Evolutionary conservation across 2,329 filamentous ascomycete species (phyloP).

Genomic region (Alternaria novae-zelandiae): DNA sequence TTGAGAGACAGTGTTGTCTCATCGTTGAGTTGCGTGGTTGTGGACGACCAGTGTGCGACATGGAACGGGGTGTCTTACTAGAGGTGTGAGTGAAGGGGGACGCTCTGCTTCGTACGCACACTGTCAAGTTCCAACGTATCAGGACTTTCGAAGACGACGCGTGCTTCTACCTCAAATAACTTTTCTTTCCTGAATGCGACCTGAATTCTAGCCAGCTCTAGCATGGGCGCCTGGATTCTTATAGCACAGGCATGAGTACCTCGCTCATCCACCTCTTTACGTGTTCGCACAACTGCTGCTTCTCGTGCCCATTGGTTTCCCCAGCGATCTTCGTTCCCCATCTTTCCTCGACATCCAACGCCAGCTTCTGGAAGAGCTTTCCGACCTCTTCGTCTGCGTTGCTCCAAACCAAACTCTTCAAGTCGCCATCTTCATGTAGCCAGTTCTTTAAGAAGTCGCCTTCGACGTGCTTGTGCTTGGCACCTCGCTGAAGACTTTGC

Average conservation of each 20-base stretch:
- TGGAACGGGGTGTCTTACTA: not conserved
- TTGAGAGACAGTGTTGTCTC: not conserved
- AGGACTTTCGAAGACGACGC: not conserved
- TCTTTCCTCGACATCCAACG: slow-evolving; percentile 13
- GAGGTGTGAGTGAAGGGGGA: not conserved
- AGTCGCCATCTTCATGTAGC: slow-evolving; percentile 31
- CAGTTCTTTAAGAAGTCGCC: slow-evolving; percentile 50
- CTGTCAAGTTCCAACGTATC: accelerated
- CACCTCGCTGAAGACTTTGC: slow-evolving; percentile 12
- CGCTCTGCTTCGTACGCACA: not conserved
- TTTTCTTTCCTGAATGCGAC: not conserved
- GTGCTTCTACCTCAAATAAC: not conserved
- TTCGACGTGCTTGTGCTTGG: slow-evolving; percentile 49
- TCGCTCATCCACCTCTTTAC: slow-evolving; percentile 28
- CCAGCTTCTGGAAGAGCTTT: slow-evolving; percentile 34
- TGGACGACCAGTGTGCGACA: not conserved
- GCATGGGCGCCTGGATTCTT: not conserved
- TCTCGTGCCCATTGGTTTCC: slow-evolving; percentile 14
- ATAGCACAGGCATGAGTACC: slow-evolving; percentile 34
- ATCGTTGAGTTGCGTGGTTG: not conserved
- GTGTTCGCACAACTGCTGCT: slow-evolving; percentile 8
- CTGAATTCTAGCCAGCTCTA: not conserved
- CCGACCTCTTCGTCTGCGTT: slow-evolving; percentile 28
- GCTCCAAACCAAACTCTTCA: slow-evolving; percentile 17
- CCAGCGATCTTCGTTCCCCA: slow-evolving; percentile 17